Evolutionary conservation across 1,139 yeast species (phyloP), one percentile per base, ranked within the genome.

Genomic region (Ogataea hybrid): DNA sequence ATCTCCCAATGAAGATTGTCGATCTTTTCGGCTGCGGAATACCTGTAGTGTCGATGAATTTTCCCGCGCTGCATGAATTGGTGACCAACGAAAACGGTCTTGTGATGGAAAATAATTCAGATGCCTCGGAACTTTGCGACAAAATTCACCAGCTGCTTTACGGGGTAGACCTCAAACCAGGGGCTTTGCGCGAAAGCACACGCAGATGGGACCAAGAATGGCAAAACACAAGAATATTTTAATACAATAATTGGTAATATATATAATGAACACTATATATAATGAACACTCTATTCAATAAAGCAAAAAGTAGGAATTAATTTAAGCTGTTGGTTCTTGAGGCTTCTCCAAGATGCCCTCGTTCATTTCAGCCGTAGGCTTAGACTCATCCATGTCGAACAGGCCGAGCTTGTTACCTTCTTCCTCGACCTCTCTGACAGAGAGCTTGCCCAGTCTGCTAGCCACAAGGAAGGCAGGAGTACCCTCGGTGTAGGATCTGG

Each of bases 21-120:
- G 99, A 92, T 58, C 82, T 92, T 75, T 90, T 90, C 69, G 98
- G 98, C 0, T 87, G 95, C 50, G 98, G 98, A 0, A 69, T 92
- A 6, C 99, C 98, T 1, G 97, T 89, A 0, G 70, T 90, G 3
- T 79, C 96, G 0, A 68, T 90, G 43, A 68, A 72, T 30, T 92
- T 86, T 60, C 81, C 84, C 0, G 94, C 96, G 7, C 72, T 85
- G 17, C 67, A 67, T 8, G 92, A 84, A 54, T 61, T 84, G 39
- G 84, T 84, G 3, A 61, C 67, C 36, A 63, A 73, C 33, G 64
- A 56, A 1, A 76, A 77, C 52, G 84, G 81, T 9, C 51, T 71
- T 32, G 54, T 75, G 2, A 58, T 73, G 25, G 55, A 58, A n/a
- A 49, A 57, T 11, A 56, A 77, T 9, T 53, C 57, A 5, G 48